Conservation (phyloP, 257 asterid species). For the Capsicum rhomboideum region DNA sequence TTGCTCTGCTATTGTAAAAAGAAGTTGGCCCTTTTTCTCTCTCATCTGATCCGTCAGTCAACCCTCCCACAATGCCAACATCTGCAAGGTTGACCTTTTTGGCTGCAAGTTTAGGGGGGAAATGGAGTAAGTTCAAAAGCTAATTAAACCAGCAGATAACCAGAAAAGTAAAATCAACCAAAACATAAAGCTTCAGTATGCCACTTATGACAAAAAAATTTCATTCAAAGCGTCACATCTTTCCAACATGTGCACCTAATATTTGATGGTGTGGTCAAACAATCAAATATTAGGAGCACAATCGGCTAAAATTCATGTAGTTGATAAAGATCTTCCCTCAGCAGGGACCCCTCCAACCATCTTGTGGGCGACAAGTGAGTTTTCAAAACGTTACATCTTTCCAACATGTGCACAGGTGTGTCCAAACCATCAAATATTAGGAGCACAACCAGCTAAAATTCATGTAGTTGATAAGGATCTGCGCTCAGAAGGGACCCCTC, state of each 20-base stretch:
- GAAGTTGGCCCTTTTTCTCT: constrained; percentile 57
- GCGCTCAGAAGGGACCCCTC: background rate
- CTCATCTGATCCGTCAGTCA: constrained; percentile 48
- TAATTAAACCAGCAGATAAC: background rate
- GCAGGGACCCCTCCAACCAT: background rate
- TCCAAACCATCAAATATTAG: background rate
- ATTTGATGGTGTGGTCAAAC: background rate
- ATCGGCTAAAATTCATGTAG: background rate
- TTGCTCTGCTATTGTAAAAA: constrained; percentile 50
- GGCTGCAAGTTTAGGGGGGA: constrained; percentile 37
- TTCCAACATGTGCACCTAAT: background rate
- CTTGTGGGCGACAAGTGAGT: background rate
- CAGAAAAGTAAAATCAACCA: background rate
- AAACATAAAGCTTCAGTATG: background rate
- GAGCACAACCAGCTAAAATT: background rate
- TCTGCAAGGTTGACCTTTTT: constrained; percentile 76
- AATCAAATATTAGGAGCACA: background rate
- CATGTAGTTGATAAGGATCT: background rate
- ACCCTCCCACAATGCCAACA: constrained; percentile 71
- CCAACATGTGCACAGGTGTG: background rate
- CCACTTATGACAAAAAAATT: too few relatives aligned
- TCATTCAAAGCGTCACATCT: background rate
- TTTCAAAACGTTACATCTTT: background rate
- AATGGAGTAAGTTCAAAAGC: background rate
- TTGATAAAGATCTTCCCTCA: background rate